Conservation (phyloP, 2,329 filamentous ascomycete species). For the Graphiopsis chlorocephala region DNA sequence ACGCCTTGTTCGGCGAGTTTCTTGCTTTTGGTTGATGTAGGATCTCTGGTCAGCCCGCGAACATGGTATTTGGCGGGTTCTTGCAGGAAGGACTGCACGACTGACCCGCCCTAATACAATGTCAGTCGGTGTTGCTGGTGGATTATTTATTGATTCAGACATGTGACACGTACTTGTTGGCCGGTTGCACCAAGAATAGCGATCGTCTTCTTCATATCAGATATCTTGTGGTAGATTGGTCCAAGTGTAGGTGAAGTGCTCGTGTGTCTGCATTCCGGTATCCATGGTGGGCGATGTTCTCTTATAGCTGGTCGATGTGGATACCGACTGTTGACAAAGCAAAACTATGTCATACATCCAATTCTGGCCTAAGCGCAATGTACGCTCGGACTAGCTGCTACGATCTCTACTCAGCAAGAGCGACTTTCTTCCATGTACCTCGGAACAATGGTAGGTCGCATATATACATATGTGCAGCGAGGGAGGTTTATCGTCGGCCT, state of each 20-base stretch:
- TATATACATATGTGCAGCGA: background rate
- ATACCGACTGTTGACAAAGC: background rate
- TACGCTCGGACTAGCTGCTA: background rate
- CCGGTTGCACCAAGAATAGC: constrained; percentile 9
- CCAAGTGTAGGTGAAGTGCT: background rate
- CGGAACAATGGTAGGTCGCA: background rate
- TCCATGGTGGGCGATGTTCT: background rate
- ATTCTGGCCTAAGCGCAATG: background rate
- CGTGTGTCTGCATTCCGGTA: background rate
- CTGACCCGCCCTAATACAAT: constrained; percentile 54
- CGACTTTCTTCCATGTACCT: background rate
- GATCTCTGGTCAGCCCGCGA: constrained; percentile 56
- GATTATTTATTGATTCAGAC: background rate
- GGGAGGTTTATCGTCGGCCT: background rate
- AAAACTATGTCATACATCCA: background rate
- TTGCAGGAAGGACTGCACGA: constrained; percentile 46
- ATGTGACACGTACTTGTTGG: background rate
- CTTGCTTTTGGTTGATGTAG: constrained; percentile 44
- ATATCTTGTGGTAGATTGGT: background rate
- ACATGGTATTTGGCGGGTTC: constrained; percentile 49
- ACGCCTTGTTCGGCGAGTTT: constrained; percentile 46
- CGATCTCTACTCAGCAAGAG: background rate
- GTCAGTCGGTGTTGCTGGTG: background rate
- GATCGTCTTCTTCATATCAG: background rate
- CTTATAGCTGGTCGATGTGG: background rate